phyloP scores from a whole-genome alignment of 768 basidiomycete species.

The Tulasnella sp. region DNA sequence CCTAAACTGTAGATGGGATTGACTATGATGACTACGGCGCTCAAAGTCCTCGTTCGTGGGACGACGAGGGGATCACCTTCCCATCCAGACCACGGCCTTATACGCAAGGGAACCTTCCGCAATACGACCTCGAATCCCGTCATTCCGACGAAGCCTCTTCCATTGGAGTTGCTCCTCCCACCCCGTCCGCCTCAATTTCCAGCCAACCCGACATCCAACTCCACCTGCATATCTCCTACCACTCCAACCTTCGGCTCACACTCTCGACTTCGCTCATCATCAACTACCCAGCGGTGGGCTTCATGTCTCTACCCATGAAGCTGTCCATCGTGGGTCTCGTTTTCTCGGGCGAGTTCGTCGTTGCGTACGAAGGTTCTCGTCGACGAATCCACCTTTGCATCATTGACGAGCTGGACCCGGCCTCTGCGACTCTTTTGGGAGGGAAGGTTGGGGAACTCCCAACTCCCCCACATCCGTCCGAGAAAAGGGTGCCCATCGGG shows the following conservation, averaged over 20 bases:
- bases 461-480: constrained; percentile 27
- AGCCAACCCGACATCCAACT: constrained; percentile 59
- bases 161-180: constrained; percentile 30
- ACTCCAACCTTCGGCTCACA: constrained; percentile 77
- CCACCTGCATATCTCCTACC: constrained; percentile 76
- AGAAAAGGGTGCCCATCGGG: constrained; percentile 67
- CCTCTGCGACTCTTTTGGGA: constrained; percentile 11
- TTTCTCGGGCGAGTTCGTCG: constrained; percentile 75
- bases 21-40: neutral
- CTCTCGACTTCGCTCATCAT: constrained; percentile 88
- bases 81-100: neutral
- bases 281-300: constrained; percentile 91
- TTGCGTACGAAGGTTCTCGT: constrained; percentile 82
- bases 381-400: constrained; percentile 78
- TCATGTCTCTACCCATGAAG: constrained; percentile 95
- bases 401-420: constrained; percentile 74
- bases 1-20: neutral
- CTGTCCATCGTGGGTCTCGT: constrained; percentile 83
- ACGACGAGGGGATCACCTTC: neutral
- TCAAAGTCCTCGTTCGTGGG: neutral
- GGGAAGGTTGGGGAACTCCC: constrained; percentile 40
- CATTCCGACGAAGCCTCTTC: constrained; percentile 11
- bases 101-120: neutral
- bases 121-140: neutral
- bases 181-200: constrained; percentile 17